These are phyloP conservation scores for Diaporthe humulicola DNA, from an alignment of 2,329 filamentous ascomycete genomes.

Conservation along the genomic window DNA sequence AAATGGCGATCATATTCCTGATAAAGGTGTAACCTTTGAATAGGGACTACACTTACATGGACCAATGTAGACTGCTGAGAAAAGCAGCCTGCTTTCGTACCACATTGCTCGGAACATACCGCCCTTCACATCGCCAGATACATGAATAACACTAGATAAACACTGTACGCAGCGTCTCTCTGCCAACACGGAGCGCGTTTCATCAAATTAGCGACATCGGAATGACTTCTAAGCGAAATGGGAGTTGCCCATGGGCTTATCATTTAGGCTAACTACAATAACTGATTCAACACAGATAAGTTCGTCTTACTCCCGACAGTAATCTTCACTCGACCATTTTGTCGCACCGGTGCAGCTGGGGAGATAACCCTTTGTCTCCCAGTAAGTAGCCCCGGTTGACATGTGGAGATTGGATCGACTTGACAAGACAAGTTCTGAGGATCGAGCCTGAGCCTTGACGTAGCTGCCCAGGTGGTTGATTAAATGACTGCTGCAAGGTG, in stretches of 20 bases:
- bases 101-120: neutral
- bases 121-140: neutral
- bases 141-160: neutral
- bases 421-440: no score
- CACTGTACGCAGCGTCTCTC: neutral
- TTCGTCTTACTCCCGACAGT: neutral
- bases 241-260: neutral
- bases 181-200: neutral
- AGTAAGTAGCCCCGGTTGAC: neutral
- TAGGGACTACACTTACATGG: neutral
- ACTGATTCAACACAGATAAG: no score
- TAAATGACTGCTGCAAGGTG: neutral
- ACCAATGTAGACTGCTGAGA: no score
- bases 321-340: neutral
- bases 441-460: no score
- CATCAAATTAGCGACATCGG: neutral
- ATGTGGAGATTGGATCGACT: neutral
- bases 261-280: no score
- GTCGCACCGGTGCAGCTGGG: neutral
- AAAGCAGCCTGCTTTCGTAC: neutral
- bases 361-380: neutral
- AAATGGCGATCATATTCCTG: neutral
- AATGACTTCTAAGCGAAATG: neutral
- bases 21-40: neutral
- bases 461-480: neutral